phyloP scores from a whole-genome alignment of 306 rosid genomes.

The Vicia faba region DNA sequence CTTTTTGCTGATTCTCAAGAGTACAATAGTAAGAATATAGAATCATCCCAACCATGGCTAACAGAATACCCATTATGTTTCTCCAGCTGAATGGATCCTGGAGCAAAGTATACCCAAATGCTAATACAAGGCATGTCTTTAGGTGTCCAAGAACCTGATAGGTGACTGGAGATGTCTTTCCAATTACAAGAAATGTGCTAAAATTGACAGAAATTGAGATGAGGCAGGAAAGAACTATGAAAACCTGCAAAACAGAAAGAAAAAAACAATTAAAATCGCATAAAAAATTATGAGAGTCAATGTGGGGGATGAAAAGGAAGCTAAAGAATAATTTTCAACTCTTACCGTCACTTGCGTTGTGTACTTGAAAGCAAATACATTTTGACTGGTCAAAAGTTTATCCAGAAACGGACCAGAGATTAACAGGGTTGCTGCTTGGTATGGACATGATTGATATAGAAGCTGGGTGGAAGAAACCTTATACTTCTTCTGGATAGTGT shows the following conservation, averaged over 20 bases:
- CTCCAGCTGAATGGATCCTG: constrained; percentile 92
- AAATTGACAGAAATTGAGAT: constrained; percentile 95
- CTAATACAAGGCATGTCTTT: constrained; percentile 91
- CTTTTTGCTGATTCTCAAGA: constrained; percentile 76
- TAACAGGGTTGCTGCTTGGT: constrained; percentile 82
- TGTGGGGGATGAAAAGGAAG: not conserved
- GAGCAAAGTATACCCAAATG: constrained; percentile 84
- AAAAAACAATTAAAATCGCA: constrained; percentile 15
- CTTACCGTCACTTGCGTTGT: constrained; percentile 95
- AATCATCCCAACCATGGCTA: constrained; percentile 89
- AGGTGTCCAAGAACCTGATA: constrained; percentile 98
- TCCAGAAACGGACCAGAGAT: constrained; percentile 89
- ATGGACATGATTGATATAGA: constrained; percentile 89
- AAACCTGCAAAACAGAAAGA: constrained; percentile 55
- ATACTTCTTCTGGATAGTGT: constrained; percentile 90
- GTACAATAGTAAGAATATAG: constrained; percentile 76
- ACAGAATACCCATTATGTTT: constrained; percentile 76
- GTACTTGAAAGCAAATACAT: constrained; percentile 83
- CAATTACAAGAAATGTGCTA: constrained; percentile 94
- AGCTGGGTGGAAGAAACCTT: constrained; percentile 99
- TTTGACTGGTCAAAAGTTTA: constrained; percentile 66
- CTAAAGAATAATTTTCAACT: constrained; percentile 24
- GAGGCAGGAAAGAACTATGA: constrained; percentile 85
- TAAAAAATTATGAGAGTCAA: not conserved
- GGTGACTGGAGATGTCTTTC: constrained; percentile 95